Base-by-base conservation (phyloP, 331 rosid genomes). In the Quercus lobata region DNA sequence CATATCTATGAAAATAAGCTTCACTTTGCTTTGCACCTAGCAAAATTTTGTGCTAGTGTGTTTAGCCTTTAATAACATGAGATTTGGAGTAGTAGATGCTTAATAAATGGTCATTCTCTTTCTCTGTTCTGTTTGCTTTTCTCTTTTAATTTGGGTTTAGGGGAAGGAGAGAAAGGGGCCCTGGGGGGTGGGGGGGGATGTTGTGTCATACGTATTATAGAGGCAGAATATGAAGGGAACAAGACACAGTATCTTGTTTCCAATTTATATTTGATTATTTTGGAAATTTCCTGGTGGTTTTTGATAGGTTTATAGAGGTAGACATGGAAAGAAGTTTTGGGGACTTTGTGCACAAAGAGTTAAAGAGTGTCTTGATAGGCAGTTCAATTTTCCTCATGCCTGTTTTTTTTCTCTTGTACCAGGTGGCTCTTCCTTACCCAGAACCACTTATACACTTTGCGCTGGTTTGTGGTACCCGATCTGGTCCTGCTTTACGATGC, bases 391-490 rank as follows among this genome's bases (percentile, higher is more conserved):
- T 46, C 57, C 76, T 68, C 70, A 61, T 58, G 32, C 46, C 49
- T 79, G 10, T 24, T 65, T 58, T 34, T 73, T 46, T 60, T 34
- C 73, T 34, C 70, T 84, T 27, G 7, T 75, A 73, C 32, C 84
- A 93, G 99, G 89, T 86, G 71, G 95, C 97, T 57, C 96, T 95
- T 76, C 94, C 94, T 78, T 93, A 90, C 78, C 75, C 92, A 27
- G 99, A 95, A 84, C 93, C 97, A 83, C 92, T 95, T 60, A 82
- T 89, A 82, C 97, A 95, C 84, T 92, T 92, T 83, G 92, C 96
- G 7, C 84, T 95, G 80, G 96, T 87, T 34, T 84, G 83, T 63
- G 98, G 97, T 60, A 91, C 91, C 75, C 97, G 91, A 79, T 91
- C 92, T 56, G 94, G 97, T 54, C 97, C 97, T 72, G 84, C 88